Evolutionary conservation across 1,284 basidiomycete genomes (phyloP).

Genomic region (Rhodotorula mucilaginosa): DNA sequence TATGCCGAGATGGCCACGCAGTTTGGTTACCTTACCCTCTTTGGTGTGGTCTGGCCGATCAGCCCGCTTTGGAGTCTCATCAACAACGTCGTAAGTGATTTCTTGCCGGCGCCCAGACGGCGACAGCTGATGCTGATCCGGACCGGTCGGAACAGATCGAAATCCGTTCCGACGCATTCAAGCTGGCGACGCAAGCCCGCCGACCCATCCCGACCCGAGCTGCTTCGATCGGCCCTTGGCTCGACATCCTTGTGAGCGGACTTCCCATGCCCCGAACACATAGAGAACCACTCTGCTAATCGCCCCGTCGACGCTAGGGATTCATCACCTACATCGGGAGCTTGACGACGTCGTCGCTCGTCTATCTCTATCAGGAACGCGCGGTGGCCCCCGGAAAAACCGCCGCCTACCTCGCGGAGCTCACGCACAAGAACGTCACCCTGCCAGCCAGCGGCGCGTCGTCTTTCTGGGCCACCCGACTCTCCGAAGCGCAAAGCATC

Average conservation of each 20-base stretch:
- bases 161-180: slow-evolving; percentile 88
- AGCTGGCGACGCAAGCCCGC: slow-evolving; percentile 80
- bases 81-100: slow-evolving; percentile 41
- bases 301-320: slow-evolving; percentile 46
- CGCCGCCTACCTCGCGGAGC: slow-evolving; percentile 12
- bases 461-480: slow-evolving; percentile 22
- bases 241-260: slow-evolving; percentile 66
- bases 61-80: slow-evolving; percentile 63
- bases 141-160: slow-evolving; percentile 59
- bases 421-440: slow-evolving; percentile 16
- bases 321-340: slow-evolving; percentile 84
- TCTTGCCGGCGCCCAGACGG: not conserved
- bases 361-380: slow-evolving; percentile 70
- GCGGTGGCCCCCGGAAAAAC: slow-evolving; percentile 23
- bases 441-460: slow-evolving; percentile 14
- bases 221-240: slow-evolving; percentile 92
- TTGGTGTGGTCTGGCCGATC: slow-evolving; percentile 93
- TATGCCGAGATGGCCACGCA: slow-evolving; percentile 49
- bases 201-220: slow-evolving; percentile 80
- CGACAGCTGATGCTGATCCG: too few species aligned
- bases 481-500: slow-evolving; percentile 11
- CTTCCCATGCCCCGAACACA: not conserved
- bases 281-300: too few species aligned
- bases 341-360: slow-evolving; percentile 77
- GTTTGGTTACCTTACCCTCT: slow-evolving; percentile 87